Conservation (phyloP, 768 basidiomycete genomes). For the Serendipita sp. region DNA sequence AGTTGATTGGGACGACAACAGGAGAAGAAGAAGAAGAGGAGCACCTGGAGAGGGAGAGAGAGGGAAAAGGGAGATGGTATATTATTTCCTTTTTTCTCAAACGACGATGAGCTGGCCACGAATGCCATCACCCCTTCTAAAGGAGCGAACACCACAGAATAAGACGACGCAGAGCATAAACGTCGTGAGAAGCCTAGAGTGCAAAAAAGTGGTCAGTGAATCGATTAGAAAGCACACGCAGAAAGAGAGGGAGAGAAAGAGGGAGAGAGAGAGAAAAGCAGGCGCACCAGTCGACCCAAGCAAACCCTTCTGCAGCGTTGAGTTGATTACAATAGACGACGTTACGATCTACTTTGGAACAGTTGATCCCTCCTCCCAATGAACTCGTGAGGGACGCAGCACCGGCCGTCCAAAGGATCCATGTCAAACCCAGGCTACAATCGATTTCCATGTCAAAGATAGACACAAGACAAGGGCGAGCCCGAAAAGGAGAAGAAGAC, state of each 20-base stretch:
- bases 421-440: constrained; percentile 45
- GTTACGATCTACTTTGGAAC: constrained; percentile 33
- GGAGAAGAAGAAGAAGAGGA: too few species aligned
- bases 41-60: too few species aligned
- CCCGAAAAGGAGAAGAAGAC: constrained; percentile 16
- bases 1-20: too few species aligned
- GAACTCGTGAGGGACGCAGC: constrained; percentile 52
- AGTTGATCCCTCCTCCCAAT: constrained; percentile 55
- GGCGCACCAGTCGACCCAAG: constrained; percentile 58
- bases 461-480: too few species aligned
- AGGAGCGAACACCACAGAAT: constrained; percentile 40
- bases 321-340: constrained; percentile 53
- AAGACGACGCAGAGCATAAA: constrained; percentile 42
- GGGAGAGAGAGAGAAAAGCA: neutral
- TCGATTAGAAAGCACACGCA: too few species aligned
- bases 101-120: constrained; percentile 34
- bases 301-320: constrained; percentile 54
- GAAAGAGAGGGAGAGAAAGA: neutral
- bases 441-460: neutral
- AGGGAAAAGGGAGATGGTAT: too few species aligned
- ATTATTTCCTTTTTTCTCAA: neutral
- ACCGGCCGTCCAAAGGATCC: constrained; percentile 64
- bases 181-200: constrained; percentile 44
- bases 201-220: too few species aligned
- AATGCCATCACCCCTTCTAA: constrained; percentile 52